A percentile compares a stretch with the other conserved stretches of the same genome.
These are phyloP conservation scores for Rhizopogon salebrosus DNA, from an alignment of 768 basidiomycete genomes.

Conservation along the genomic window DNA sequence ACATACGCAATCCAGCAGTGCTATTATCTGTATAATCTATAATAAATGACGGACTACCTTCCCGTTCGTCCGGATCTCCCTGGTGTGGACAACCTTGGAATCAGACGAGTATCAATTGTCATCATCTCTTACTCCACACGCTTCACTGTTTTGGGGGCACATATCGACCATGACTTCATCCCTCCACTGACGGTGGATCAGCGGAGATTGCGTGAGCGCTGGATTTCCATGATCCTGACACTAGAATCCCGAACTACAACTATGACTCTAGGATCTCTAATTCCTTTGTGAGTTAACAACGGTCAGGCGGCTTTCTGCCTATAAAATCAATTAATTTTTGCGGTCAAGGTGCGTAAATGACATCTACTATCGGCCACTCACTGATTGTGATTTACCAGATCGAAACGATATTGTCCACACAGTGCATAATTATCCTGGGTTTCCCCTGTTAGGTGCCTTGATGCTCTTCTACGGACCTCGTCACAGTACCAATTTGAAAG, in stretches of 20 bases:
- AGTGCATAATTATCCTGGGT: slow-evolving; percentile 51
- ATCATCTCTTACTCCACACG: slow-evolving; percentile 38
- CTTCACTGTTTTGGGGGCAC: slow-evolving; percentile 35
- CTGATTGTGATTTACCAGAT: no score
- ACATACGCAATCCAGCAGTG: slow-evolving; percentile 33
- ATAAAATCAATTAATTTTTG: no score
- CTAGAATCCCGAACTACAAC: no score
- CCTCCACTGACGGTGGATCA: no score
- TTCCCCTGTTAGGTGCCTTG: slow-evolving; percentile 32
- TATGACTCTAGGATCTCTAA: no score
- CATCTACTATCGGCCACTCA: no score
- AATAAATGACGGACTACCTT: slow-evolving; percentile 43
- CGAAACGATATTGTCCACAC: slow-evolving; percentile 47
- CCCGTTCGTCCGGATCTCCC: slow-evolving; percentile 31
- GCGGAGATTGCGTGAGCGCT: no score
- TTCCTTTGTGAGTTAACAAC: no score
- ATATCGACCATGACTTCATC: slow-evolving; percentile 36
- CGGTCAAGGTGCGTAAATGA: no score
- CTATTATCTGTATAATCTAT: slow-evolving; percentile 33
- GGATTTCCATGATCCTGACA: no score
- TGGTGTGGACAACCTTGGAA: slow-evolving; percentile 25
- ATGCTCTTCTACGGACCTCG: slow-evolving; percentile 53
- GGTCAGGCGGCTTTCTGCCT: no score
- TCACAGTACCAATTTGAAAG: slow-evolving; percentile 71
- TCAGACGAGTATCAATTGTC: no score